These are phyloP conservation scores for Hyaloraphidium curvatum DNA, from an alignment of 192 early-diverging fungal species.

Conservation along the genomic window DNA sequence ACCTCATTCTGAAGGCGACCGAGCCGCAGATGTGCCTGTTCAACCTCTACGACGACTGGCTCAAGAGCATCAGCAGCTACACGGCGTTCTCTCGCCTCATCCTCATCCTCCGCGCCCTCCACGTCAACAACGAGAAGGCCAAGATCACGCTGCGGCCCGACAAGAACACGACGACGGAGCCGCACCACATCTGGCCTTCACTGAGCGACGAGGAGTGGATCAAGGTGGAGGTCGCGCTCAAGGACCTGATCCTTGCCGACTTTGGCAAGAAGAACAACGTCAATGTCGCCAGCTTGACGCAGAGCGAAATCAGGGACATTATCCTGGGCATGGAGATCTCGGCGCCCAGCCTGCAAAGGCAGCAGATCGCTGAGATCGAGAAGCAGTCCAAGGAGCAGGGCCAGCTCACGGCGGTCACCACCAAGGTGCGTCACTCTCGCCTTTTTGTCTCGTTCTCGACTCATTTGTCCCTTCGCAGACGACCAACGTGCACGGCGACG, in stretches of 20 bases:
- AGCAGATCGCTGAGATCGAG: slow-evolving; percentile 95
- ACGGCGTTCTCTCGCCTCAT: slow-evolving; percentile 96
- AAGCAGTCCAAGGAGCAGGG: slow-evolving; percentile 85
- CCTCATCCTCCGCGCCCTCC: slow-evolving; percentile 85
- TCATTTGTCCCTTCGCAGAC: no score
- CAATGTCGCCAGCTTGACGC: slow-evolving; percentile 87
- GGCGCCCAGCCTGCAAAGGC: slow-evolving; percentile 85
- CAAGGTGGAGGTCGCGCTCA: slow-evolving; percentile 78
- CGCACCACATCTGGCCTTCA: slow-evolving; percentile 96
- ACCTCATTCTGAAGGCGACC: slow-evolving; percentile 92
- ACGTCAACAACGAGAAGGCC: slow-evolving; percentile 95
- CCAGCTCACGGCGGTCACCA: slow-evolving; percentile 86
- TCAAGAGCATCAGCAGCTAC: slow-evolving; percentile 82
- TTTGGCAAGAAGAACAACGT: slow-evolving; percentile 99
- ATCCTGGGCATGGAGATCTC: slow-evolving; percentile 99
- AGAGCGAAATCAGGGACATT: slow-evolving; percentile 94
- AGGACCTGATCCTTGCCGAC: slow-evolving; percentile 93
- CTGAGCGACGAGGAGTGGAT: slow-evolving; percentile 95
- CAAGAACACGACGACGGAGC: slow-evolving; percentile 75
- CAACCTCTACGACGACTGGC: slow-evolving; percentile 92
- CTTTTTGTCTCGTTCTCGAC: no score
- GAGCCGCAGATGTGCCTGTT: slow-evolving; percentile 86
- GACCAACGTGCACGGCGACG: slow-evolving; percentile 92
- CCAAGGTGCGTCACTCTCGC: no score
- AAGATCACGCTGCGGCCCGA: slow-evolving; percentile 93